These are phyloP conservation scores for Aspergillus fischeri DNA, from an alignment of 2,329 filamentous ascomycete genomes.

Conservation along the genomic window DNA sequence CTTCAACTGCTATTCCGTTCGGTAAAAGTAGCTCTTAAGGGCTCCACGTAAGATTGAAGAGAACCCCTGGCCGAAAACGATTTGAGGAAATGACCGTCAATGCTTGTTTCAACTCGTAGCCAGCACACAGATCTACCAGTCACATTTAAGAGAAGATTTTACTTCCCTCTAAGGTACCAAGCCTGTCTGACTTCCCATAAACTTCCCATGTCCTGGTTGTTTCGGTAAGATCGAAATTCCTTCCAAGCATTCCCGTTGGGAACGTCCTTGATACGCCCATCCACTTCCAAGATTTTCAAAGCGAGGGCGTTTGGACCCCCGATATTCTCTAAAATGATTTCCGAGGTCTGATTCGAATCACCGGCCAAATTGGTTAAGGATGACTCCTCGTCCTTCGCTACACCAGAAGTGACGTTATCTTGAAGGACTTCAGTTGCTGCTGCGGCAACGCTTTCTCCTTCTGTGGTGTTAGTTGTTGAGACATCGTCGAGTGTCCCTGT, in stretches of 20 bases:
- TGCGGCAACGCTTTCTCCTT: not conserved
- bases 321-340: constrained; percentile 29
- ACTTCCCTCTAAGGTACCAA: constrained; percentile 31
- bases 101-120: not conserved
- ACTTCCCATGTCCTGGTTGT: constrained; percentile 45
- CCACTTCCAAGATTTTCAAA: constrained; percentile 35
- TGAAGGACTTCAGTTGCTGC: not conserved
- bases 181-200: constrained; percentile 42
- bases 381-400: not conserved
- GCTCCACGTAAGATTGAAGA: not conserved
- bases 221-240: constrained; percentile 38
- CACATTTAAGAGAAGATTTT: not conserved
- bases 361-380: not conserved
- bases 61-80: no score
- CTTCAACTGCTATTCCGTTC: not conserved
- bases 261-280: constrained; percentile 33
- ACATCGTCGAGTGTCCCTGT: not conserved
- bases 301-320: constrained; percentile 26
- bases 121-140: not conserved
- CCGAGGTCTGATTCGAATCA: constrained; percentile 5
- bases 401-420: not conserved
- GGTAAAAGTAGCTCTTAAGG: not conserved
- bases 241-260: constrained; percentile 42
- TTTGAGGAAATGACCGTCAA: no score
- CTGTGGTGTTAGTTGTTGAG: not conserved